Conservation (phyloP, 306 rosid genomes). For the Prunus padus region DNA sequence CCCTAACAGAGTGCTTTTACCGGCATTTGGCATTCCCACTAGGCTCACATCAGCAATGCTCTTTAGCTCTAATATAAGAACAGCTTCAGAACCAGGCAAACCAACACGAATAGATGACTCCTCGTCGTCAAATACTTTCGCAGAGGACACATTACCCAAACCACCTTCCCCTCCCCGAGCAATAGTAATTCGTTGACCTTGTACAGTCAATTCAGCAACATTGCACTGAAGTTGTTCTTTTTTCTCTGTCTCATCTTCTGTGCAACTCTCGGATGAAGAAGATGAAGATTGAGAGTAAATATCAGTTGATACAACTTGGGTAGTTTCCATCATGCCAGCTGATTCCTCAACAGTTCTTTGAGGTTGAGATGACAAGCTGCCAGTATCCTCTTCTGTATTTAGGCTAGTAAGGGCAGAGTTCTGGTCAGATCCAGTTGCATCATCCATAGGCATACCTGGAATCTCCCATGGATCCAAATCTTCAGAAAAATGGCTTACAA, state of each 20-base stretch:
- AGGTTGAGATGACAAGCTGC: constrained; percentile 22
- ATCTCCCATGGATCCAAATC: constrained; percentile 88
- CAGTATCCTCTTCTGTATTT: constrained; percentile 26
- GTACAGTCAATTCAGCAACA: constrained; percentile 76
- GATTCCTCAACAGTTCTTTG: constrained; percentile 31
- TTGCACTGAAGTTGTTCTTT: constrained; percentile 51
- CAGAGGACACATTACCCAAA: constrained; percentile 48
- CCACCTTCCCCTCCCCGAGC: constrained; percentile 89
- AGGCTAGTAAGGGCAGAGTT: constrained; percentile 25
- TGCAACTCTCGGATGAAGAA: constrained; percentile 33
- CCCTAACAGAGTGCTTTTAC: constrained; percentile 91
- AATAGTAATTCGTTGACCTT: constrained; percentile 61
- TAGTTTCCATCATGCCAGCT: constrained; percentile 22
- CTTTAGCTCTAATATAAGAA: constrained; percentile 80
- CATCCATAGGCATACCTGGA: constrained; percentile 67
- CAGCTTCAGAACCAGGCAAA: constrained; percentile 61
- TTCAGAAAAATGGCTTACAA: constrained; percentile 35
- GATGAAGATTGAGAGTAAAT: constrained; percentile 33
- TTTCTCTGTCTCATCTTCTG: constrained; percentile 33
- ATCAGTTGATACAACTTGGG: constrained; percentile 20
- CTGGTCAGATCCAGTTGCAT: constrained; percentile 28
- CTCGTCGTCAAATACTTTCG: constrained; percentile 37
- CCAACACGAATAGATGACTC: constrained; percentile 48
- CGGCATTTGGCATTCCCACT: constrained; percentile 98
- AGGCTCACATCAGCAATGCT: constrained; percentile 92